A percentile compares a stretch with the other conserved stretches of the same genome.
phyloP scores from a whole-genome alignment of 2,329 filamentous ascomycete genomes.

The Aureobasidium vineae region DNA sequence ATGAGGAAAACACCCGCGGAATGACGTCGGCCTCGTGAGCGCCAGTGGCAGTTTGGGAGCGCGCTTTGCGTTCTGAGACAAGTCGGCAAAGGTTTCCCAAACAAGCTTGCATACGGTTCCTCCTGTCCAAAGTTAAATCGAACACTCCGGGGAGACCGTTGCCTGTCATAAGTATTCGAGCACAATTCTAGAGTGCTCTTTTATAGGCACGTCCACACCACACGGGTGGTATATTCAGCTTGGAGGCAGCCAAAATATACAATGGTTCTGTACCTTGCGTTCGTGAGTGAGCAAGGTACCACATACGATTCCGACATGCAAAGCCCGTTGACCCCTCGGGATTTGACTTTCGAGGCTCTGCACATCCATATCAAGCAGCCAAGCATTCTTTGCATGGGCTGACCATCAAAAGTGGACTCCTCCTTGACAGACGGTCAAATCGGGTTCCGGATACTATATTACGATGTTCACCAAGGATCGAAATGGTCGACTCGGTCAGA shows the following conservation, averaged over 20 bases:
- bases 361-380: conserved; percentile 3
- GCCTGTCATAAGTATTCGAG: conserved; percentile 9
- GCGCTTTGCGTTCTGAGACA: not conserved
- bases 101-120: not conserved
- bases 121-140: not conserved
- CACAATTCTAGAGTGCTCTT: conserved; percentile 3
- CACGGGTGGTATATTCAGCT: not conserved
- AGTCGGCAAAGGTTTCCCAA: conserved; percentile 7
- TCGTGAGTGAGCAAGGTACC: not conserved
- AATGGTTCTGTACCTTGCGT: not conserved
- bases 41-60: not conserved
- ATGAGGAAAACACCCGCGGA: conserved; percentile 3
- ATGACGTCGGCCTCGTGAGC: conserved; percentile 6
- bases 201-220: not conserved
- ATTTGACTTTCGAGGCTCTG: conserved; percentile 4
- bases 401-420: not conserved
- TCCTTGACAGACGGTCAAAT: not conserved
- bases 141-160: conserved; percentile 10
- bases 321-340: not conserved
- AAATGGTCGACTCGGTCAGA: not conserved
- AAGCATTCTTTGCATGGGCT: not conserved
- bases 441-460: not conserved
- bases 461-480: not conserved
- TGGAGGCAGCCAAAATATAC: not conserved
- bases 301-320: not conserved